Conservation (phyloP, 306 rosid genomes). For the Citrullus mucosospermus region DNA sequence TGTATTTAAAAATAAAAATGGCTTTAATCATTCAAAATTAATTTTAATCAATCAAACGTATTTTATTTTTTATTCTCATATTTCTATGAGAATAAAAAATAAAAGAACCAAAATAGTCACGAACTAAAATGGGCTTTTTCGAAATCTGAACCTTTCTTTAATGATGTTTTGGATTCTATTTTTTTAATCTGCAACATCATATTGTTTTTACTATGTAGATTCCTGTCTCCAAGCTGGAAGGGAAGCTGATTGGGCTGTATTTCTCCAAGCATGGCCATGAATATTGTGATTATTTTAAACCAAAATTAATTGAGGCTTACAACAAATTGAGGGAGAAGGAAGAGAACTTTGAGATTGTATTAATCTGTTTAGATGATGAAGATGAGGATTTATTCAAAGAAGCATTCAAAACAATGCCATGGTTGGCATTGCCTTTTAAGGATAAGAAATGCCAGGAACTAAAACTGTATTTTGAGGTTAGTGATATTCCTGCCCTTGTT, state of each 20-base stretch:
- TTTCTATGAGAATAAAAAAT: too few species aligned
- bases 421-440: conserved; percentile 52
- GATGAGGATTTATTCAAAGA: conserved; percentile 34
- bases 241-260: conserved; percentile 47
- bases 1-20: too few species aligned
- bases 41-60: too few species aligned
- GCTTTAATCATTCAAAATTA: too few species aligned
- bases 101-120: too few species aligned
- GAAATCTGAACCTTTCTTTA: too few species aligned
- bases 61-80: too few species aligned
- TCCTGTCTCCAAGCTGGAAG: conserved; percentile 54
- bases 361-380: conserved; percentile 30
- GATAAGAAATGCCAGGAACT: conserved; percentile 33
- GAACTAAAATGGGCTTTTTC: too few species aligned
- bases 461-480: conserved; percentile 29
- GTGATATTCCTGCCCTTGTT: conserved; percentile 41
- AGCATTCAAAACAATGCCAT: conserved; percentile 29
- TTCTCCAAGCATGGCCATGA: conserved; percentile 18
- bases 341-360: conserved; percentile 53
- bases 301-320: conserved; percentile 35
- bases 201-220: conserved; percentile 3
- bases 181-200: too few species aligned
- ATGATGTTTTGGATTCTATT: too few species aligned
- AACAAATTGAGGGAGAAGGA: conserved; percentile 37
- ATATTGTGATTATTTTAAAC: conserved; percentile 21